Conservation (phyloP, 2,329 filamentous ascomycete species). For the Trichoderma sp. region DNA sequence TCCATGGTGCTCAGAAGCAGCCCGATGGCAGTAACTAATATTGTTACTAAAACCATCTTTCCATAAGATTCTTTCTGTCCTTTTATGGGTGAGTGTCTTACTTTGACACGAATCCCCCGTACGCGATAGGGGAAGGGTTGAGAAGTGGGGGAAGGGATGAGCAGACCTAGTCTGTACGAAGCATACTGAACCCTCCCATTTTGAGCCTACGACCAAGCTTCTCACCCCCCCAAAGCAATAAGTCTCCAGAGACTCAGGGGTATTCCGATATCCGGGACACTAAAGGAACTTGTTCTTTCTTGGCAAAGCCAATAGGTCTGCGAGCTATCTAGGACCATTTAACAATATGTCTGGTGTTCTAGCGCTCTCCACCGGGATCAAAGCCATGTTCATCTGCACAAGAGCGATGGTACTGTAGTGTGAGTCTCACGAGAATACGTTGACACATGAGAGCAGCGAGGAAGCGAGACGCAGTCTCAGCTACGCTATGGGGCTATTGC, state of each 20-base stretch:
- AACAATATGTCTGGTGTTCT: background rate
- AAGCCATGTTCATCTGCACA: background rate
- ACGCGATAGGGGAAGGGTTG: background rate
- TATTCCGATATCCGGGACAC: background rate
- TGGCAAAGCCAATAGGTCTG: background rate
- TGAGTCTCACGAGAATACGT: background rate
- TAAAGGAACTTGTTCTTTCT: background rate
- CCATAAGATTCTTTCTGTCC: background rate
- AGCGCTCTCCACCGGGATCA: background rate
- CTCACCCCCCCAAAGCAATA: background rate
- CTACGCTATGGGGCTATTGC: background rate
- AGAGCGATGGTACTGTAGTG: background rate
- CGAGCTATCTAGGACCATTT: background rate
- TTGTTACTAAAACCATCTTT: background rate
- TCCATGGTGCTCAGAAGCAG: background rate
- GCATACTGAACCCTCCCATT: background rate
- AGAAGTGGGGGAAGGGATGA: slow-evolving; percentile 1
- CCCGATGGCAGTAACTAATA: background rate
- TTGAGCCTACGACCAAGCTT: background rate
- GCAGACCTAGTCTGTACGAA: background rate
- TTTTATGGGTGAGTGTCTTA: background rate
- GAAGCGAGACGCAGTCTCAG: background rate
- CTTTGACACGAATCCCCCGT: slow-evolving; percentile 4
- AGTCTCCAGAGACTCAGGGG: background rate
- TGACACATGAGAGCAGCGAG: background rate